Base-by-base conservation (phyloP, 2,329 filamentous ascomycete species). In the Helotiales sp. region DNA sequence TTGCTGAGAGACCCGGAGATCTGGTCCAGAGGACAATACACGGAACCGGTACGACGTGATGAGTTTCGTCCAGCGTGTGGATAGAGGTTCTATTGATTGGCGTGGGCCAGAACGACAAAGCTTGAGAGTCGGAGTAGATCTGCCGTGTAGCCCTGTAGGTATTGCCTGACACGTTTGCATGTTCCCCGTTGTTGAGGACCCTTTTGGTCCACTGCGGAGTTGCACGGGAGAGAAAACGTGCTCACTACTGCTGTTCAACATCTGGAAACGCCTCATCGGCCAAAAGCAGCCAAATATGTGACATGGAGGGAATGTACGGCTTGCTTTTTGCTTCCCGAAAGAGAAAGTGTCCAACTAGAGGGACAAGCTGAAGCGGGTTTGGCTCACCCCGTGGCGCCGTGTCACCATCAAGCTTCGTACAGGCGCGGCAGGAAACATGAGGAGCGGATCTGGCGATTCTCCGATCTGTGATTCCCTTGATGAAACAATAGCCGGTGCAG, bases 401-500 rank as follows among this genome's bases (percentile, higher is more conserved):
- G 25, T 19, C 40, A 34, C 49, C 55, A 34, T 44, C 29, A 46
- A 54, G 40, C 17, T 52, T 33, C 44, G 25, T 42, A 36, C 31
- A 15, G 15, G 17, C 29, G 57, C 49, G 50, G 57, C 44, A 46
- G 50, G 47, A 29, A 51, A 29, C 34, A 36, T 31, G 12, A 44
- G 36, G 33, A 34, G 53, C 47, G 24, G 42, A 46, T 55, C 48
- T 56, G 49, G 57, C 53, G 49, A 48, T 13, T 50, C 38, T 56
- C 24, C 53, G 54, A 56, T 56, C 57, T 47, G 57, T 59, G 57
- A 58, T 51, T 47, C 27, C 27, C 36, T 47, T 48, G 22, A 50
- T 36, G 57, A 52, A 60, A 56, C 49, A 53, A 50, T 52, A 48
- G 42, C 53, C 47, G 53, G 57, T 30, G 52, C 50, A 58, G 55